Conservation (phyloP, 805 yeast genomes). For the Nakazawaea pomicola region DNA sequence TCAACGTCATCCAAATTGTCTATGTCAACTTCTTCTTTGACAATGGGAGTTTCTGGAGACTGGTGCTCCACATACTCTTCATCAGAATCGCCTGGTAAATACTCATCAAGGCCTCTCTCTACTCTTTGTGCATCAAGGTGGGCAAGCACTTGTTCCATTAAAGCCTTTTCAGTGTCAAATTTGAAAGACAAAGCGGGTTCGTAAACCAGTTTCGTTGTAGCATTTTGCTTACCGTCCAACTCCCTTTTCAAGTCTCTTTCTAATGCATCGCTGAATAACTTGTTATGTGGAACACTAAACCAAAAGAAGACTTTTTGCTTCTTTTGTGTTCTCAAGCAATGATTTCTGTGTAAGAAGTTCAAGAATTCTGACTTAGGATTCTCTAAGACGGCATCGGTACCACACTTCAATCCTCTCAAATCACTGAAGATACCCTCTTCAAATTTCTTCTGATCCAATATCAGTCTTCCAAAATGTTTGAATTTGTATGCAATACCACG, state of each 20-base stretch:
- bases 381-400: constrained; percentile 82
- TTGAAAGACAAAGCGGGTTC: constrained; percentile 81
- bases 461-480: constrained; percentile 82
- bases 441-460: constrained; percentile 84
- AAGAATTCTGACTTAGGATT: constrained; percentile 81
- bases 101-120: neutral
- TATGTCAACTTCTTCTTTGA: neutral
- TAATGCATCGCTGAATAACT: constrained; percentile 85
- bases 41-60: too few relatives aligned
- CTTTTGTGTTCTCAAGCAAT: constrained; percentile 89
- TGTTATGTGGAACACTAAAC: constrained; percentile 94
- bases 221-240: constrained; percentile 39
- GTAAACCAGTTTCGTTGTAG: constrained; percentile 66
- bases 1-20: neutral
- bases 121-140: constrained; percentile 10
- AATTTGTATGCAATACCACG: constrained; percentile 85
- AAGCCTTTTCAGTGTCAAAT: constrained; percentile 48
- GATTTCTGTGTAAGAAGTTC: constrained; percentile 77
- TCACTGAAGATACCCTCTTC: constrained; percentile 97
- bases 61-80: neutral
- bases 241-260: constrained; percentile 90
- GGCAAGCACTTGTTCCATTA: constrained; percentile 48
- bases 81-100: constrained; percentile 15
- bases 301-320: constrained; percentile 96
- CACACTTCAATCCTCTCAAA: constrained; percentile 78